A percentile compares a stretch with the other conserved stretches of the same genome.
Evolutionary conservation across 2,329 filamentous ascomycete genomes (phyloP).

Genomic region (Cordyceps fumosorosea): DNA sequence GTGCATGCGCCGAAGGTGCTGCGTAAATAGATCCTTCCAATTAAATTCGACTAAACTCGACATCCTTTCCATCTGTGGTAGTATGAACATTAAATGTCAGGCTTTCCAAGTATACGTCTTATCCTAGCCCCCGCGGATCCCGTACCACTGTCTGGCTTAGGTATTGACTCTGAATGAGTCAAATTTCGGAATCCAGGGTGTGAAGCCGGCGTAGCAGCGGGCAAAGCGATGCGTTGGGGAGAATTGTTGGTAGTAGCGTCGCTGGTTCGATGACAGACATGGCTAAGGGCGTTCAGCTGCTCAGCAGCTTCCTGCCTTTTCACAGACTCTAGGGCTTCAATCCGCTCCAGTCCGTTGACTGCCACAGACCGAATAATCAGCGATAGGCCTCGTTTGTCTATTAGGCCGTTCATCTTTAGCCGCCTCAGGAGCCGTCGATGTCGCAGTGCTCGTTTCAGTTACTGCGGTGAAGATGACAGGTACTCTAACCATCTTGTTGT

Average conservation of each 20-base stretch:
- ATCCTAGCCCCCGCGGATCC: conserved; percentile 36
- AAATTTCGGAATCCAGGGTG: background rate
- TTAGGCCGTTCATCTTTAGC: background rate
- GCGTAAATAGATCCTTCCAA: conserved; percentile 90
- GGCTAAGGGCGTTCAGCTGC: too few species aligned
- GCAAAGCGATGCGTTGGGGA: background rate
- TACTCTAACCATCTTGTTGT: conserved; percentile 45
- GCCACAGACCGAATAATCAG: too few species aligned
- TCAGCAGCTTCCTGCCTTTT: too few species aligned
- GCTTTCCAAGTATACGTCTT: conserved; percentile 45
- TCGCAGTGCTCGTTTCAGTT: background rate
- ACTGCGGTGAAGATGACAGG: background rate
- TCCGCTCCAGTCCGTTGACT: too few species aligned
- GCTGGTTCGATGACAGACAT: conserved; percentile 21
- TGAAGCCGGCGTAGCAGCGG: background rate
- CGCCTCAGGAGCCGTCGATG: background rate
- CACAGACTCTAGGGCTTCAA: too few species aligned
- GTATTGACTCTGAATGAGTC: background rate
- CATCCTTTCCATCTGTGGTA: conserved; percentile 49
- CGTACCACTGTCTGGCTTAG: conserved; percentile 18
- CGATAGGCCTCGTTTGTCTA: conserved; percentile 22
- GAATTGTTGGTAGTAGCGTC: conserved; percentile 22
- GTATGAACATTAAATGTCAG: conserved; percentile 53
- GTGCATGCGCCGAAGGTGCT: conserved; percentile 93
- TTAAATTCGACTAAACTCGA: conserved; percentile 86